Evolutionary conservation across 805 yeast genomes (phyloP), one percentile per base, ranked within the genome.

Genomic region (Torulaspora indica): DNA sequence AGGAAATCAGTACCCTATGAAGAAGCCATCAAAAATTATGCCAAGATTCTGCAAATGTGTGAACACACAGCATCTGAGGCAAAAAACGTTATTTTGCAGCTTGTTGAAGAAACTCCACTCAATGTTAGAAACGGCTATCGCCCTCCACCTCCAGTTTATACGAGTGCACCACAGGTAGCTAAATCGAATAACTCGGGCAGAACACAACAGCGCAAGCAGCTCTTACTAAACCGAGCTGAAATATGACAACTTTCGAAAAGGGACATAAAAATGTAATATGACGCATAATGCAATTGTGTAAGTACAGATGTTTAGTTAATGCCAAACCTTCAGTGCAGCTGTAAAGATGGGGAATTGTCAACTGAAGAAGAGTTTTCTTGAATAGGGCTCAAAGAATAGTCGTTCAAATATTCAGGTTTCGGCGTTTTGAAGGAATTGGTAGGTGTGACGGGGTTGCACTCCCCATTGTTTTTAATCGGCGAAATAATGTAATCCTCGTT

Each of bases 281-380:
- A 30, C 29, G 18, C 34, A 31, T 10, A 30, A 43, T 40, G 41
- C 35, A 33, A 14, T 30, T 45, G 35, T 44, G 24, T 45, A 36
- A 35, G 17, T 39, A 30, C 28, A 28, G 41, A 42, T 42, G 45
- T 38, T 42, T 31, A 35, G 17, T 22, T 40, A 36, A 36, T 35
- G 28, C 38, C 15, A 23, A 23, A 15, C 38, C 28, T 38, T 38
- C 24, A 25, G 24, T 17, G 33, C 35, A 40, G 22, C 7, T 38
- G 46, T 15, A 27, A 29, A 5, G 31, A 36, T 24, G 68, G 68
- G 3, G 65, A 63, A 30, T 49, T 55, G 34, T 63, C 63, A 4
- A 57, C 59, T 2, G 68, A 61, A 4, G 56, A 43, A 10, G 54
- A 28, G 12, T 51, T 49, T 38, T 65, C 69, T 42, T 64, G 67